Conservation (phyloP, 1,284 basidiomycete species). For the Coniferiporia weirii region DNA sequence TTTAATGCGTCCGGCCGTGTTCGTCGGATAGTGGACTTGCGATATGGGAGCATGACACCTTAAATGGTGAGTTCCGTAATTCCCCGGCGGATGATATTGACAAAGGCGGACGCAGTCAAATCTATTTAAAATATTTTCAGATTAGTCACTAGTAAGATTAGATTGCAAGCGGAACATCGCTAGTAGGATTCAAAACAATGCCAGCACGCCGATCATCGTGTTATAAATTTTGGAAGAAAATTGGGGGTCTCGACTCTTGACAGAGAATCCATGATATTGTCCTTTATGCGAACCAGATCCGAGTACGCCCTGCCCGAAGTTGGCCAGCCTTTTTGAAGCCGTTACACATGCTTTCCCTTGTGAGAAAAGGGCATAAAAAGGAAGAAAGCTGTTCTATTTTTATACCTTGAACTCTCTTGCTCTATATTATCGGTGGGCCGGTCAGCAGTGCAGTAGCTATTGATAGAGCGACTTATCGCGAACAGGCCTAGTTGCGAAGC, state of each 20-base stretch:
- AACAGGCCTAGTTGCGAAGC: too few relatives aligned
- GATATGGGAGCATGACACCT: too few relatives aligned
- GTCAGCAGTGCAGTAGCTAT: not conserved
- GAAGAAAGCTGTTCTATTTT: not conserved
- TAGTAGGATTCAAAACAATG: not conserved
- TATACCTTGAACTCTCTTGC: not conserved
- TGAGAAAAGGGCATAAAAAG: not conserved
- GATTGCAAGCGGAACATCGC: not conserved
- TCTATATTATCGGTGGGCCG: not conserved
- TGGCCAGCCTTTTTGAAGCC: not conserved
- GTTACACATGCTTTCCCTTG: not conserved
- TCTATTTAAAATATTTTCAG: too few relatives aligned
- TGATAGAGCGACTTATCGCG: not conserved
- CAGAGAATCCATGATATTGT: not conserved
- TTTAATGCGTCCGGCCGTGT: not conserved
- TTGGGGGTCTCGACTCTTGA: not conserved
- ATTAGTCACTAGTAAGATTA: not conserved
- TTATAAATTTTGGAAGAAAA: not conserved
- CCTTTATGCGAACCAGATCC: not conserved
- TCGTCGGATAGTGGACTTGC: not conserved
- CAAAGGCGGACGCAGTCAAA: too few relatives aligned
- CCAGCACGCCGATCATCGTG: not conserved
- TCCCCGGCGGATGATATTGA: too few relatives aligned
- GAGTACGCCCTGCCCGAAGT: too few relatives aligned
- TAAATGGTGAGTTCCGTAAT: too few relatives aligned